Percentiles rank a stretch among this genome's conserved stretches.
phyloP scores from a whole-genome alignment of 2,329 filamentous ascomycete genomes.

The Cladobotryum mycophilum region DNA sequence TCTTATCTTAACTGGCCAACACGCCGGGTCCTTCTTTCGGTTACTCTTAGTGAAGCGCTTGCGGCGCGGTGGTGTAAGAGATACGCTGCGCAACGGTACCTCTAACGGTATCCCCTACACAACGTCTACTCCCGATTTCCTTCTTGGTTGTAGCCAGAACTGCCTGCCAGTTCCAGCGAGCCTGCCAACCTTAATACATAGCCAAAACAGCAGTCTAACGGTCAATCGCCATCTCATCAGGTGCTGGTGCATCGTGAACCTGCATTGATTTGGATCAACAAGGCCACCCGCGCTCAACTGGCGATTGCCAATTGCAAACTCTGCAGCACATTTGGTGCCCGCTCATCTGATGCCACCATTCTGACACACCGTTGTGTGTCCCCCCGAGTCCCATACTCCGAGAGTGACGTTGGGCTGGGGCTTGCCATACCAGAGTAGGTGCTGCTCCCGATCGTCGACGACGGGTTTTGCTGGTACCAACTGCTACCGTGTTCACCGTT shows the following conservation, averaged over 20 bases:
- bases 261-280: neutral
- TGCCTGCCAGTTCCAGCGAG: neutral
- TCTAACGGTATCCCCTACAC: constrained; percentile 5
- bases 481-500: neutral
- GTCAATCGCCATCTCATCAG: constrained; percentile 1
- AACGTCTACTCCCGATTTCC: constrained; percentile 7
- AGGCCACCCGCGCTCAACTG: constrained; percentile 2
- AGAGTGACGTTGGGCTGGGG: constrained; percentile 3
- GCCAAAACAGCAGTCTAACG: neutral
- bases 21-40: neutral
- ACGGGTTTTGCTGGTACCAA: neutral
- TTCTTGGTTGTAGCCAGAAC: neutral
- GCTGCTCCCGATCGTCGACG: neutral
- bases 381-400: constrained; percentile 1
- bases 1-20: too few relatives aligned
- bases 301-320: constrained; percentile 6
- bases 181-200: neutral
- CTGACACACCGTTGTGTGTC: constrained; percentile 3
- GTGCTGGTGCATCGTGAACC: constrained; percentile 6
- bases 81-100: constrained; percentile 7
- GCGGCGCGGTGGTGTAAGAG: constrained; percentile 6
- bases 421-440: neutral
- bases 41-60: constrained; percentile 1
- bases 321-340: constrained; percentile 8
- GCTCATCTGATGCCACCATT: constrained; percentile 8